phyloP scores from a whole-genome alignment of 1,139 yeast genomes.

The Wickerhamomyces sp. region DNA sequence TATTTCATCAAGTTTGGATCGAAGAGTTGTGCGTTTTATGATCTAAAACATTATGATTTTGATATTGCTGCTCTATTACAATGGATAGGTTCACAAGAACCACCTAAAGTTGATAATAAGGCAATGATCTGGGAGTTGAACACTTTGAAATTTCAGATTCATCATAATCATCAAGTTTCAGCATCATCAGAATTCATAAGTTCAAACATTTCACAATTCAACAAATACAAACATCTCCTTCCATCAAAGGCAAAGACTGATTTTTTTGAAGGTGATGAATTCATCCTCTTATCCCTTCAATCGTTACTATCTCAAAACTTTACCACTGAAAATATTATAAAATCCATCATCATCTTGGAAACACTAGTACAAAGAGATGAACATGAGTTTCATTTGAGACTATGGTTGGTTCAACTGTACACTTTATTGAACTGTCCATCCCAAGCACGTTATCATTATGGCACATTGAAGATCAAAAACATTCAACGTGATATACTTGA shows the following conservation, averaged over 20 bases:
- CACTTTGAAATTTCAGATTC: conserved; percentile 39
- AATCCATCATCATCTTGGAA: conserved; percentile 42
- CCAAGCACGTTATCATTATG: conserved; percentile 46
- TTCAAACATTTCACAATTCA: conserved; percentile 34
- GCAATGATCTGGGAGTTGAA: conserved; percentile 44
- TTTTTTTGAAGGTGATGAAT: conserved; percentile 61
- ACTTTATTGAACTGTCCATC: conserved; percentile 51
- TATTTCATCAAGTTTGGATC: conserved; percentile 42
- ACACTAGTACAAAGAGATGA: conserved; percentile 44
- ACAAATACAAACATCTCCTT: conserved; percentile 27
- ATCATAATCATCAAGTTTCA: conserved; percentile 18
- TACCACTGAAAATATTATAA: conserved; percentile 18
- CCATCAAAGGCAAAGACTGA: conserved; percentile 47
- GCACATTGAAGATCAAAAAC: conserved; percentile 60
- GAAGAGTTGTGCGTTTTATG: conserved; percentile 60
- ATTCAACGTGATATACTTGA: conserved; percentile 76
- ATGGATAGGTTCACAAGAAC: conserved; percentile 15
- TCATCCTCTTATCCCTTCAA: conserved; percentile 45
- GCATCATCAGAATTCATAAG: conserved; percentile 20
- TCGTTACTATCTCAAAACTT: conserved; percentile 22
- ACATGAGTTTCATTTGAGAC: conserved; percentile 59
- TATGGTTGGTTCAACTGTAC: conserved; percentile 70
- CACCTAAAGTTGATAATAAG: conserved; percentile 18
- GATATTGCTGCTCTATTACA: conserved; percentile 8
- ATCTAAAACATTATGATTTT: conserved; percentile 37